Conservation (phyloP, 208 protist genomes). For the Leishmania arabica region DNA sequence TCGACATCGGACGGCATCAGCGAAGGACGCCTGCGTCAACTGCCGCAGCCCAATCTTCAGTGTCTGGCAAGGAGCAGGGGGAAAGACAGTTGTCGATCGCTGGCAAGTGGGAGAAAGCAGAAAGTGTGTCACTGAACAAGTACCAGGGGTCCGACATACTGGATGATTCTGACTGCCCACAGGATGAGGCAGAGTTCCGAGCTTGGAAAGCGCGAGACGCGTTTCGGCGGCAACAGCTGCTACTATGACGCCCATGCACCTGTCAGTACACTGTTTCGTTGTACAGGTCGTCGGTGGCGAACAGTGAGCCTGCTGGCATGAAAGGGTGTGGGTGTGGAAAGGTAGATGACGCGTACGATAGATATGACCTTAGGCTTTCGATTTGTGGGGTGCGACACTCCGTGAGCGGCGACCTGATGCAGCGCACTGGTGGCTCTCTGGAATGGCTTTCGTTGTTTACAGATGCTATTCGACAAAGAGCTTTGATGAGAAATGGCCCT, state of each 20-base stretch:
- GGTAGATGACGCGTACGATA: background rate
- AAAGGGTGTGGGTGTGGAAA: background rate
- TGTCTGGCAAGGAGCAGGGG: background rate
- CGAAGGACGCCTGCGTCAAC: background rate
- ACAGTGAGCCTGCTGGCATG: background rate
- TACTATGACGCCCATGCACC: background rate
- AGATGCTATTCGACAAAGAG: background rate
- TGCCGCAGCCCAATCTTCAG: background rate
- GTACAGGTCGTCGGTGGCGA: background rate
- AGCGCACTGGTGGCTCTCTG: background rate
- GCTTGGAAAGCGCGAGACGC: slow-evolving; percentile 53
- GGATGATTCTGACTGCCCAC: slow-evolving; percentile 68
- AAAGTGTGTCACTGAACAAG: slow-evolving; percentile 14
- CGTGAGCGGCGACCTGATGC: background rate
- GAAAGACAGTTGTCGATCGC: slow-evolving; percentile 15
- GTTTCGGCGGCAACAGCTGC: slow-evolving; percentile 26
- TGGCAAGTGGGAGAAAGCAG: slow-evolving; percentile 14
- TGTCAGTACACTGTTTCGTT: background rate
- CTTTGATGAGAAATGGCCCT: background rate
- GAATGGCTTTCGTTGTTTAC: background rate
- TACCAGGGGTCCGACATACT: slow-evolving; percentile 37
- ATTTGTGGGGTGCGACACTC: background rate
- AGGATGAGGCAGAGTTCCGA: slow-evolving; percentile 54
- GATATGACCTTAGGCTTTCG: background rate
- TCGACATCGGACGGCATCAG: background rate